Evolutionary conservation across 2,329 filamentous ascomycete species (phyloP).

Genomic region (Botryotinia calthae): DNA sequence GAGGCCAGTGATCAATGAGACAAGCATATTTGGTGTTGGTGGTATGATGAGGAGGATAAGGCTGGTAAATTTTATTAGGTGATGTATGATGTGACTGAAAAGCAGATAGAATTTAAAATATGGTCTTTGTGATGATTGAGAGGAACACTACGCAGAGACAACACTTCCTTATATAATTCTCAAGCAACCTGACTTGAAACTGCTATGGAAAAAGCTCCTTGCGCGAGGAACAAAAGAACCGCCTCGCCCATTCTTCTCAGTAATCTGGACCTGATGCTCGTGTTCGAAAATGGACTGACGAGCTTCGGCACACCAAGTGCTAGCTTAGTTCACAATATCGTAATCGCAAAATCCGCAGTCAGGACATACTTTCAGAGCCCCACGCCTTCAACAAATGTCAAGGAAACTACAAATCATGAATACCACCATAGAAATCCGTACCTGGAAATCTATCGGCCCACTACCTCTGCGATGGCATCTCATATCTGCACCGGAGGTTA

Average conservation of each 20-base stretch:
- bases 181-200: not conserved
- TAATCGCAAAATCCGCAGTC: not conserved
- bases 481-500: not conserved
- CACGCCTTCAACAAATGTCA: not conserved
- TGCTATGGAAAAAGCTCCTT: not conserved
- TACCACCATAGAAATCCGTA: not conserved
- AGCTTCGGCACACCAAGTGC: not conserved
- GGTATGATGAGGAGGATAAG: not conserved
- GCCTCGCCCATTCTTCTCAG: not conserved
- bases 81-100: not conserved
- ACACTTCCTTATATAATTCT: conserved; percentile 6
- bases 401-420: not conserved
- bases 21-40: not conserved
- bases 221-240: not conserved
- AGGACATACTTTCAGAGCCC: not conserved
- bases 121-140: not conserved
- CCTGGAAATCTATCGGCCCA: conserved; percentile 3
- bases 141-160: not conserved
- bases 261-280: not conserved
- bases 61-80: not conserved
- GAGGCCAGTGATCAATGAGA: conserved; percentile 8
- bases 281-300: conserved; percentile 4
- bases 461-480: not conserved
- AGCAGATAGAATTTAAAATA: not conserved
- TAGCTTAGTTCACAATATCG: not conserved